Percentiles rank a stretch among this genome's conserved stretches.
Evolutionary conservation across 2,329 filamentous ascomycete genomes (phyloP).

Genomic region (Monosporascus sp.): DNA sequence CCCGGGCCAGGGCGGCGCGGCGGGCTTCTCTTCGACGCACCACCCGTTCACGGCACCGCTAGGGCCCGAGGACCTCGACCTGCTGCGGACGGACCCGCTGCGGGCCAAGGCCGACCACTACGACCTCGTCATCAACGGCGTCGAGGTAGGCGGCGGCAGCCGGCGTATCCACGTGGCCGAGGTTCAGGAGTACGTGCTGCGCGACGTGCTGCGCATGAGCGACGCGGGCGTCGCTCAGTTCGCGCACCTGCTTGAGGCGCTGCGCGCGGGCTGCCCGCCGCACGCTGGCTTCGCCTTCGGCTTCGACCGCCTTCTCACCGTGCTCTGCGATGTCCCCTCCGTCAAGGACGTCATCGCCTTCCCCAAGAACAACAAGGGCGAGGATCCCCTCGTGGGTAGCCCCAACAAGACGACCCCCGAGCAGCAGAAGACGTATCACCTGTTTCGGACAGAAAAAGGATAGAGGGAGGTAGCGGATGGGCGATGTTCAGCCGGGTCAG

Average conservation of each 20-base stretch:
- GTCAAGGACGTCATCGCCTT: constrained; percentile 95
- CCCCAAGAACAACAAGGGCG: constrained; percentile 86
- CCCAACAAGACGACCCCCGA: constrained; percentile 39
- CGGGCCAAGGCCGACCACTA: constrained; percentile 81
- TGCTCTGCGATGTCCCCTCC: constrained; percentile 71
- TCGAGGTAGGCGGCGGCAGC: constrained; percentile 90
- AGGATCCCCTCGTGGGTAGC: constrained; percentile 77
- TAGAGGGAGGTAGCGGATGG: not conserved
- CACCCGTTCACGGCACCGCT: constrained; percentile 94
- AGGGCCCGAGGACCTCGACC: constrained; percentile 64
- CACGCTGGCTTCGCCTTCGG: constrained; percentile 92
- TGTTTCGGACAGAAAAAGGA: constrained; percentile 5
- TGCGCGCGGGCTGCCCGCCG: constrained; percentile 83
- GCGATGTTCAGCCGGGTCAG: not conserved
- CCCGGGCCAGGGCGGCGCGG: constrained; percentile 74
- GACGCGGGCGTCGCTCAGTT: constrained; percentile 73
- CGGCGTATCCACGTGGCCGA: constrained; percentile 82
- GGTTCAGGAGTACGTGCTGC: constrained; percentile 81
- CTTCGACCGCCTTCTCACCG: constrained; percentile 79
- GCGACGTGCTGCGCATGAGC: constrained; percentile 75
- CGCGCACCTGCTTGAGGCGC: constrained; percentile 74
- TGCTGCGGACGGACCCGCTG: constrained; percentile 68
- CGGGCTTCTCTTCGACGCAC: constrained; percentile 82
- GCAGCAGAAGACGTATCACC: constrained; percentile 20
- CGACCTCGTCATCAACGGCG: constrained; percentile 91